Base-by-base conservation (phyloP, 2,329 filamentous ascomycete species). In the Fusarium cicatricum region DNA sequence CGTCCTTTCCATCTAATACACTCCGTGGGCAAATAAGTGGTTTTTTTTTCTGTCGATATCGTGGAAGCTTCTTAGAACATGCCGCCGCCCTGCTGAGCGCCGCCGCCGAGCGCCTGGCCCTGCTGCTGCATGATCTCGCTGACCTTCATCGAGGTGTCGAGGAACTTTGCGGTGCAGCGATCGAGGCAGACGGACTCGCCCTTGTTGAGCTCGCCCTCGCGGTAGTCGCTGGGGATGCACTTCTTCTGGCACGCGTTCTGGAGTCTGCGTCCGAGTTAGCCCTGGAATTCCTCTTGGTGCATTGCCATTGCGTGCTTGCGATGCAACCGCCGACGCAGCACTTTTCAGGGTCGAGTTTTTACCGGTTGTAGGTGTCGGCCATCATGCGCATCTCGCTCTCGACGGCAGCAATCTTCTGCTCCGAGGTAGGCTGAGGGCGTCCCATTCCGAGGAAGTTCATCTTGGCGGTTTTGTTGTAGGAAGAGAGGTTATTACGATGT, bases 311-410 rank as follows among this genome's bases (percentile, higher is more conserved):
- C 6, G 5, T 10, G 9, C 23, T 26, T 3, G 9, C 23, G 9
- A 26, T 26, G 23, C 9, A 26, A 10, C 23, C 23, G 7, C 21
- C 4, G 21, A 7, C 7, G 21, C 21, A 7, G 7, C 21, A 21
- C 7, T n/a, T n/a, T n/a, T n/a, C n/a, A n/a, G n/a, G n/a, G n/a
- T n/a, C n/a, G n/a, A n/a, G n/a, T n/a, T n/a, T 64, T 62, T 86
- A 98, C 95, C 95, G 91, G 82, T 92, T 94, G 85, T 97, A 96
- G 89, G 98, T 97, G 78, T 97, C 93, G 60, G 92, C 91, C 69
- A 97, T 88, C 83, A 98, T 93, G 80, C 97, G 95, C 78, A 98
- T 92, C 82, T 99, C 96, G 67, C 92, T 90, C 82, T 99, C 94
- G 70, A 96, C 93, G 71, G 92, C 91, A 71, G 91, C 90, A 76